These are phyloP conservation scores for Aspergillus nomiae DNA, from an alignment of 2,329 filamentous ascomycete genomes.

Conservation along the genomic window DNA sequence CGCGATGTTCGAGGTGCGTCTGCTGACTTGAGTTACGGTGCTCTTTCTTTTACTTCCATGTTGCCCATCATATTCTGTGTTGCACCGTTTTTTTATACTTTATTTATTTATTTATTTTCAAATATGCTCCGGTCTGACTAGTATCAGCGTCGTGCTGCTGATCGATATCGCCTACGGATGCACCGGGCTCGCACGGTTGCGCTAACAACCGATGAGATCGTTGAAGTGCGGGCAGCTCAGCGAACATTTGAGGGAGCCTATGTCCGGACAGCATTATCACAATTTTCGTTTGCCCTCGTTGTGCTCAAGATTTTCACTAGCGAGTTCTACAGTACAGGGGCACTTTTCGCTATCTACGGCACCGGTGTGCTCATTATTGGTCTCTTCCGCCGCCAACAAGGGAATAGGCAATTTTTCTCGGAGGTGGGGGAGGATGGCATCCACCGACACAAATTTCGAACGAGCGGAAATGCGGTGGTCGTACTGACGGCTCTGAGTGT, in stretches of 20 bases:
- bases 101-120: neutral
- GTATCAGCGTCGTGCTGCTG: constrained; percentile 64
- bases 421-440: constrained; percentile 60
- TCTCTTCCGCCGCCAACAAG: constrained; percentile 83
- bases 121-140: constrained; percentile 10
- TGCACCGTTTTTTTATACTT: neutral
- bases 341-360: constrained; percentile 90
- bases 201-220: constrained; percentile 79
- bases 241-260: constrained; percentile 97
- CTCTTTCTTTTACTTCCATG: constrained; percentile 2
- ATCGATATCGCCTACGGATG: constrained; percentile 75
- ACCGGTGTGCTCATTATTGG: constrained; percentile 80
- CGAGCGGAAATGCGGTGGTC: constrained; percentile 67
- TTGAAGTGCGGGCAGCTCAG: constrained; percentile 92
- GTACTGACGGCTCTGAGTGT: constrained; percentile 64
- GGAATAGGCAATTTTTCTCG: constrained; percentile 88
- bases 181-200: constrained; percentile 84
- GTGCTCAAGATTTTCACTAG: constrained; percentile 95
- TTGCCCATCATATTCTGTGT: neutral
- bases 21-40: neutral
- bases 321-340: constrained; percentile 97
- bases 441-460: constrained; percentile 63
- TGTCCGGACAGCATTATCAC: constrained; percentile 87
- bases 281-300: constrained; percentile 93
- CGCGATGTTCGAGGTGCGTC: constrained; percentile 33